These are phyloP conservation scores for Acarospora socialis DNA, from an alignment of 2,329 filamentous ascomycete species.

Conservation along the genomic window DNA sequence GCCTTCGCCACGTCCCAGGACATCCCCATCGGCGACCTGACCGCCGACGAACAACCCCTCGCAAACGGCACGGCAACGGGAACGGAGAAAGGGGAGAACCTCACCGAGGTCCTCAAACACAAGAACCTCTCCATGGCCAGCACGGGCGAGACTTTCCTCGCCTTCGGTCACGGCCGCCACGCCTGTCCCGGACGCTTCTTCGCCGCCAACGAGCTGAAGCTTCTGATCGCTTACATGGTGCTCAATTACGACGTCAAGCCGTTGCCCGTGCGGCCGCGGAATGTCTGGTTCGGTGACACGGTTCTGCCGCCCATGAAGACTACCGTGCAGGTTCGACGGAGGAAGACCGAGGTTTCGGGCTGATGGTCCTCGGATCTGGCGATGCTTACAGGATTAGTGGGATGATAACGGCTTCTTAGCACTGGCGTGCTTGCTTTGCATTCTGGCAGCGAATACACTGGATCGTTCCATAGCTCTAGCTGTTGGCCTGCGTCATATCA, in stretches of 20 bases:
- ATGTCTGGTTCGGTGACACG: slow-evolving; percentile 3
- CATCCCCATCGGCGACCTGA: background rate
- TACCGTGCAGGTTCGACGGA: slow-evolving; percentile 4
- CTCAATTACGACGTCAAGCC: slow-evolving; percentile 38
- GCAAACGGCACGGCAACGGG: slow-evolving; percentile 1
- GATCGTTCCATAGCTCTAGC: too few relatives aligned
- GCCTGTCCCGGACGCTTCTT: slow-evolving; percentile 43
- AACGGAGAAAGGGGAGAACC: slow-evolving; percentile 16
- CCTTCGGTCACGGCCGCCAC: slow-evolving; percentile 45
- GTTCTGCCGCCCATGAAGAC: slow-evolving; percentile 4
- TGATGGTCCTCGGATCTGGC: too few relatives aligned
- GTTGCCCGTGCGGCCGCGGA: slow-evolving; percentile 2
- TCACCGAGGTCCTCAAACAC: slow-evolving; percentile 20
- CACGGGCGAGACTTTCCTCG: slow-evolving; percentile 36
- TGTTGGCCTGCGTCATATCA: too few relatives aligned
- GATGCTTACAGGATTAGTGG: too few relatives aligned
- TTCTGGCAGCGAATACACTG: too few relatives aligned
- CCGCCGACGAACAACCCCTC: background rate
- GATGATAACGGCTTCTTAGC: too few relatives aligned
- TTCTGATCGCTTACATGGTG: slow-evolving; percentile 37
- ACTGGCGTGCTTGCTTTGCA: too few relatives aligned
- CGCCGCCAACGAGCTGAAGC: slow-evolving; percentile 41
- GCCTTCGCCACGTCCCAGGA: slow-evolving; percentile 21
- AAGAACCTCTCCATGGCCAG: slow-evolving; percentile 39
- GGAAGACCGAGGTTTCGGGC: too few relatives aligned